A percentile compares a stretch with the other conserved stretches of the same genome.
phyloP scores from a whole-genome alignment of 192 early-diverging fungal species.

The Umbelopsis isabellina region DNA sequence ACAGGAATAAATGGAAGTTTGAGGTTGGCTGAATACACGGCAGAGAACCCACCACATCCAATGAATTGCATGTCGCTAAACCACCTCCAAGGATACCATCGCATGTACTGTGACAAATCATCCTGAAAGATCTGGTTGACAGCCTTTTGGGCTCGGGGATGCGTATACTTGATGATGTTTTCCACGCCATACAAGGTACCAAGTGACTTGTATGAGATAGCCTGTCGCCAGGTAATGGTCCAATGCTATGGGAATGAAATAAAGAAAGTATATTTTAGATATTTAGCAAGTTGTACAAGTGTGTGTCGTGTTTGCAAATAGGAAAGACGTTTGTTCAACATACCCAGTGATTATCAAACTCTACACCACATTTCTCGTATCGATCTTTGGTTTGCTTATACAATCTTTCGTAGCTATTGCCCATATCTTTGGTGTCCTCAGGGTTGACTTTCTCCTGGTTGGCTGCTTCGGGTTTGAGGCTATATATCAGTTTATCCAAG shows the following conservation, averaged over 20 bases:
- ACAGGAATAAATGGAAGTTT: constrained; percentile 12
- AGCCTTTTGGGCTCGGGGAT: constrained; percentile 25
- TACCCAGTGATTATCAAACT: constrained; percentile 39
- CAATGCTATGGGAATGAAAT: constrained; percentile 27
- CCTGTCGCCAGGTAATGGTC: constrained; percentile 38
- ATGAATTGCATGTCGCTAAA: constrained; percentile 33
- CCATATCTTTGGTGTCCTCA: background rate
- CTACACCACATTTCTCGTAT: constrained; percentile 20
- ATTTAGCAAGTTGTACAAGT: background rate
- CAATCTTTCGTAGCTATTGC: constrained; percentile 3
- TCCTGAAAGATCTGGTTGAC: constrained; percentile 27
- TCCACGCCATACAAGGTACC: constrained; percentile 10
- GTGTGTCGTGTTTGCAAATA: background rate
- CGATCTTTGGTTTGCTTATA: constrained; percentile 26
- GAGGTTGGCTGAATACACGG: constrained; percentile 32
- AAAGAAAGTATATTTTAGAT: background rate
- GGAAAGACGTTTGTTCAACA: background rate
- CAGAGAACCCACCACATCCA: constrained; percentile 35
- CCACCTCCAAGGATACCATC: constrained; percentile 36
- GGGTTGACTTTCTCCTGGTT: background rate
- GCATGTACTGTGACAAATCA: constrained; percentile 33
- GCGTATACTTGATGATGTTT: constrained; percentile 23
- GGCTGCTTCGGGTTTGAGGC: constrained; percentile 4
- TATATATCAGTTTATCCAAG: background rate
- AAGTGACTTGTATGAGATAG: constrained; percentile 30